phyloP scores from a whole-genome alignment of 2,329 filamentous ascomycete species.

The Orbilia brochopaga region DNA sequence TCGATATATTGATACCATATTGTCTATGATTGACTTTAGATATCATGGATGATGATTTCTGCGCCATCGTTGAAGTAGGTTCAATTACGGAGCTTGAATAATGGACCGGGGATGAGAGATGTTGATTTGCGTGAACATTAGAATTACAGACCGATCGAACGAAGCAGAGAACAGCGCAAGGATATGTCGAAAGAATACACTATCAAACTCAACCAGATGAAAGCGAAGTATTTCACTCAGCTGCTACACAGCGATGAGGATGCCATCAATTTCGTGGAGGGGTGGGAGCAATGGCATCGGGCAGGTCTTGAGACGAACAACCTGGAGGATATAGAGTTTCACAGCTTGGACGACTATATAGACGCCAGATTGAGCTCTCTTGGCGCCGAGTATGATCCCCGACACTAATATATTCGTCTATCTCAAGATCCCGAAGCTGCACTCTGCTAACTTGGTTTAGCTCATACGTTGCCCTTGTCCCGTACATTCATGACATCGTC shows the following conservation, averaged over 20 bases:
- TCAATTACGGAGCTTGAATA: not conserved
- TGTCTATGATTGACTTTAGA: too few relatives aligned
- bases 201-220: not conserved
- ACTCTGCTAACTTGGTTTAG: not conserved
- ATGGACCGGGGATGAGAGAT: not conserved
- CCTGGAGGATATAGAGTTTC: not conserved
- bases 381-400: not conserved
- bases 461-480: not conserved
- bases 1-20: not conserved
- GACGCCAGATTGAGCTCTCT: not conserved
- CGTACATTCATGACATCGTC: not conserved
- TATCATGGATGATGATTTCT: not conserved
- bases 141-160: not conserved
- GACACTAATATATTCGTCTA: too few relatives aligned
- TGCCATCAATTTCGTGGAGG: not conserved
- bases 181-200: not conserved
- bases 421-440: too few relatives aligned
- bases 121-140: not conserved
- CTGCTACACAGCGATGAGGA: not conserved
- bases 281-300: not conserved
- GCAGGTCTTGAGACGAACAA: not conserved
- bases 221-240: not conserved
- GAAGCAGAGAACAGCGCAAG: not conserved
- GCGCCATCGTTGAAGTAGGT: not conserved
- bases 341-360: not conserved